phyloP scores from a whole-genome alignment of 352 stramenopile genomes.

The Plasmopara halstedii region DNA sequence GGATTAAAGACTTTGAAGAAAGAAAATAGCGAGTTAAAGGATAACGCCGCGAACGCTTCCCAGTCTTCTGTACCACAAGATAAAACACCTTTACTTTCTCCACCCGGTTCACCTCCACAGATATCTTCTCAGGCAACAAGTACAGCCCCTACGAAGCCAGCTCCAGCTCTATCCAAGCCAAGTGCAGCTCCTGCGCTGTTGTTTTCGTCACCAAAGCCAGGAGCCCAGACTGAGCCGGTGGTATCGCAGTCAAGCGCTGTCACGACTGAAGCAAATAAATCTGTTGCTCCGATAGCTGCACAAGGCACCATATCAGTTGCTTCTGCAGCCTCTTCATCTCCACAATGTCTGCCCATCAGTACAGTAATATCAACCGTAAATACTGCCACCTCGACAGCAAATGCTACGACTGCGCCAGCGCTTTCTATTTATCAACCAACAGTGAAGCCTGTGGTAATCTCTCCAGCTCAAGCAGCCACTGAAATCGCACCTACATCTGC shows the following conservation, averaged over 20 bases:
- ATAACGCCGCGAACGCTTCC: constrained; percentile 21
- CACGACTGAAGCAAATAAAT: constrained; percentile 11
- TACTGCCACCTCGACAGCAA: constrained; percentile 10
- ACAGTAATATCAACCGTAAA: constrained; percentile 8
- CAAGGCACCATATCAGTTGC: constrained; percentile 1
- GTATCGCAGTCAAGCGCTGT: constrained; percentile 4
- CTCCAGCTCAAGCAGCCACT: background rate
- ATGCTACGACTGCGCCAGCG: background rate
- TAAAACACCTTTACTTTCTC: constrained; percentile 14
- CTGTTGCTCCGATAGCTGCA: constrained; percentile 9
- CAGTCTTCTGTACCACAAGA: constrained; percentile 9
- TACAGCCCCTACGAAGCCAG: constrained; percentile 10
- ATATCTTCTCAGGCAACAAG: constrained; percentile 9
- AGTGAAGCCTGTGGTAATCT: background rate
- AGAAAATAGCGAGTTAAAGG: constrained; percentile 69
- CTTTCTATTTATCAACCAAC: background rate
- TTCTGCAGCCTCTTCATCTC: constrained; percentile 6
- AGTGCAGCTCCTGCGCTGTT: constrained; percentile 6
- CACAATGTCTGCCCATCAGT: constrained; percentile 8
- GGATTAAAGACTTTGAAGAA: constrained; percentile 66
- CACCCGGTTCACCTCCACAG: constrained; percentile 10
- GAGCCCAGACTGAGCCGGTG: constrained; percentile 9
- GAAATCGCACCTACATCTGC: background rate
- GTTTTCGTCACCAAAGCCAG: constrained; percentile 16
- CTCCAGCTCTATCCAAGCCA: background rate